Conservation (phyloP, 2,329 filamentous ascomycete genomes). For the Trichoderma koningii region DNA sequence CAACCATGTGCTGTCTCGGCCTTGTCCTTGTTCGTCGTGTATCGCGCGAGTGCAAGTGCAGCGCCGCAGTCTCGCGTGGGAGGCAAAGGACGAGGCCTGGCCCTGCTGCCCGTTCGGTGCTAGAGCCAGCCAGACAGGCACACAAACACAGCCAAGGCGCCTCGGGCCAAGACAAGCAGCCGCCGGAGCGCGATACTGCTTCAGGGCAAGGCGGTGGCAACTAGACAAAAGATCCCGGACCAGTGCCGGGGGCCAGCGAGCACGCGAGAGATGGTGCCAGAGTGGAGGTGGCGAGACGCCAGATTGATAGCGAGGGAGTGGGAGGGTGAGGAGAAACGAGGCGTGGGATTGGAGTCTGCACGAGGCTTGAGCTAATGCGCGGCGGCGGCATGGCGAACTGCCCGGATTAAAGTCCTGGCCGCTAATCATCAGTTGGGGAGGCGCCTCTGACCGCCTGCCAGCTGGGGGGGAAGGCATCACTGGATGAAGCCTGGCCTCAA, state of each 20-base stretch:
- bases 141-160: neutral
- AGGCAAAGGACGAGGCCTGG: conserved; percentile 9
- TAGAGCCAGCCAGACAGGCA: neutral
- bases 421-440: neutral
- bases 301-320: conserved; percentile 2
- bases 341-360: neutral
- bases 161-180: conserved; percentile 31
- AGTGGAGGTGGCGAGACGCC: conserved; percentile 16
- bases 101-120: neutral
- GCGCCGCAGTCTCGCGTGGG: conserved; percentile 1
- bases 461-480: neutral
- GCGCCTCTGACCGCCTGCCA: conserved; percentile 3
- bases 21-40: neutral
- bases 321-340: no score
- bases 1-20: conserved; percentile 14
- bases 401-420: neutral
- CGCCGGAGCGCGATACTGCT: conserved; percentile 32
- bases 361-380: conserved; percentile 1
- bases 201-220: conserved; percentile 29
- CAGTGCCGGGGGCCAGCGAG: conserved; percentile 24
- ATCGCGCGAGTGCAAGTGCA: neutral
- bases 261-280: neutral
- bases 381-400: conserved; percentile 16
- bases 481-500: neutral
- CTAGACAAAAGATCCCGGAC: conserved; percentile 32